These are phyloP conservation scores for Populus hybrid DNA, from an alignment of 441 rosid genomes.

Conservation along the genomic window DNA sequence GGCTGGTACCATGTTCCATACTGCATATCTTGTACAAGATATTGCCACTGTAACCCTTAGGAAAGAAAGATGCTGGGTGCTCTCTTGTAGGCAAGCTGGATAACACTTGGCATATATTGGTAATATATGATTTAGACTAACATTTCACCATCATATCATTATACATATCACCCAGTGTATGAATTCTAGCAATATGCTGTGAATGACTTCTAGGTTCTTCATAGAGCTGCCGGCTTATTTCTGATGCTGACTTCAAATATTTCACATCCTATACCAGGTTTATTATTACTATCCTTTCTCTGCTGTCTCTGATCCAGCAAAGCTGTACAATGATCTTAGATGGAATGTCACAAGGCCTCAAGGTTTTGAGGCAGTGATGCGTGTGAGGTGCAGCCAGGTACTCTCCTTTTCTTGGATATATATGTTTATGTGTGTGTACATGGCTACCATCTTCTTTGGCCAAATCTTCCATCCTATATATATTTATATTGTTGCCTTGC, in stretches of 20 bases:
- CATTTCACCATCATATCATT: not conserved
- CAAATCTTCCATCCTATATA: not conserved
- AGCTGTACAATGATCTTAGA: conserved; percentile 97
- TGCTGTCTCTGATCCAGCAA: conserved; percentile 84
- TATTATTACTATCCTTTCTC: conserved; percentile 93
- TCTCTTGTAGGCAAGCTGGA: not conserved
- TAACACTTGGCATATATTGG: not conserved
- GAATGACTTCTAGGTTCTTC: conserved; percentile 3
- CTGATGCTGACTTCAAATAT: conserved; percentile 8
- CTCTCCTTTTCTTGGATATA: conserved; percentile 6
- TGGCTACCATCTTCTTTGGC: not conserved
- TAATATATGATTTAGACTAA: not conserved
- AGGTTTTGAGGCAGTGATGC: conserved; percentile 99
- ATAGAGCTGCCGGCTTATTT: not conserved
- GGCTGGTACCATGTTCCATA: not conserved
- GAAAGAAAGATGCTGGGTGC: not conserved
- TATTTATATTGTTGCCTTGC: not conserved
- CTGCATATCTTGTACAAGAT: not conserved
- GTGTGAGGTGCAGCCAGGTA: conserved; percentile 99
- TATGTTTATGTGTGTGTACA: not conserved
- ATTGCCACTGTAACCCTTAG: not conserved
- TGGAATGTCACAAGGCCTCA: conserved; percentile 99
- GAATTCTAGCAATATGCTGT: not conserved
- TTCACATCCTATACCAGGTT: conserved; percentile 48
- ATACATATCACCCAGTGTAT: not conserved